Evolutionary conservation across 768 basidiomycete genomes (phyloP), one percentile per base, ranked within the genome.

Genomic region (Auriscalpium orientale): DNA sequence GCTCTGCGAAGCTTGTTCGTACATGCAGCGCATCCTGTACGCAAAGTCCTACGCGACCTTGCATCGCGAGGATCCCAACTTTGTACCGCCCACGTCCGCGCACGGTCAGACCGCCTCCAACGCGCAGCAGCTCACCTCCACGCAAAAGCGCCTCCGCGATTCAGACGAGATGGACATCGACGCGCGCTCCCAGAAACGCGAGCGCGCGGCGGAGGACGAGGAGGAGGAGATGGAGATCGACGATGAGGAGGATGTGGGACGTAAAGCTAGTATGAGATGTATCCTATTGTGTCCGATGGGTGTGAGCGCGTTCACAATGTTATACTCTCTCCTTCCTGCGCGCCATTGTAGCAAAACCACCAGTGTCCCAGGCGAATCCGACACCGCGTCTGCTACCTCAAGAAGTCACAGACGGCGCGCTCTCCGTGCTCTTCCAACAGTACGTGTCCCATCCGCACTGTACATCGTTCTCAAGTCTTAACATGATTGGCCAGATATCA

Each of bases 161-260:
- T 85, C 80, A 18, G 80, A 47, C 66, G 70, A 43, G 75, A 72
- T 22, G 80, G 80, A 46, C 77, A 72, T 52, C 82, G 76, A 53
- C 79, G 79, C 50, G 75, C 74, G 46, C 62, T 81, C 84, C 59
- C 82, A 84, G 64, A 90, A 83, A 68, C 72, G 76, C 46, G 81
- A 81, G 33, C 60, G 66, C 49, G 84, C 79, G 53, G 82, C 83
- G 12, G 73, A 74, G 13, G 80, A 71, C 61, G 89, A 90, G 59
- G 92, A 84, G 54, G 88, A 88, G 67, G 91, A 93, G 73, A 95
- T 95, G 87, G 93, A 95, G 72, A 91, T 93, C 65, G 92, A 94
- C 58, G 91, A 94, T 50, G 92, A 97, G 48, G 87, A 90, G 47
- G 85, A 88, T 54, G 67, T 73, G 38, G 72, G 18, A 36, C 43